Conservation (phyloP, 208 protist genomes). For the Leishmania lainsoni region DNA sequence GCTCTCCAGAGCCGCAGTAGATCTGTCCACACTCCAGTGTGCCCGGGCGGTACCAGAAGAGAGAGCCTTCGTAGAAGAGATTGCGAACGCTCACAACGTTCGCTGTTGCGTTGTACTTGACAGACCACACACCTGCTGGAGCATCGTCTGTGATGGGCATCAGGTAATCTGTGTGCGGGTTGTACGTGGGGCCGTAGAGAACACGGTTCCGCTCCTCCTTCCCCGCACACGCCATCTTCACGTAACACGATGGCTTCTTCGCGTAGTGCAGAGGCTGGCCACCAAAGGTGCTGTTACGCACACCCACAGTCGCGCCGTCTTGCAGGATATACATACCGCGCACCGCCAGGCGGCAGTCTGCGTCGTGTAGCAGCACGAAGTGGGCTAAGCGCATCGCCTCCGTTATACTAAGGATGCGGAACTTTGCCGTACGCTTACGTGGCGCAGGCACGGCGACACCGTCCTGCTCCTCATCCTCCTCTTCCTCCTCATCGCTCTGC, state of each 20-base stretch:
- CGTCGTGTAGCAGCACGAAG: conserved; percentile 85
- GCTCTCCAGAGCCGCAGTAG: conserved; percentile 86
- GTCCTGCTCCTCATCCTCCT: conserved; percentile 58
- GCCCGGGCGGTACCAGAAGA: conserved; percentile 88
- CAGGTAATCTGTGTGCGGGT: conserved; percentile 79
- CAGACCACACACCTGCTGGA: conserved; percentile 82
- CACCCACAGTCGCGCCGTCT: conserved; percentile 36
- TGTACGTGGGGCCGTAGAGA: conserved; percentile 86
- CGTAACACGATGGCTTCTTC: conserved; percentile 83
- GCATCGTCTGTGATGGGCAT: conserved; percentile 86
- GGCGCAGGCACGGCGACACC: conserved; percentile 52
- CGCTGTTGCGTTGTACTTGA: conserved; percentile 84
- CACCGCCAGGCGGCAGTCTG: conserved; percentile 73
- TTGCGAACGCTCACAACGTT: conserved; percentile 87
- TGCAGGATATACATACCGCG: conserved; percentile 76
- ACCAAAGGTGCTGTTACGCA: conserved; percentile 71
- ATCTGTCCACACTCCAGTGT: conserved; percentile 82
- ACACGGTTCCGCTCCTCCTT: conserved; percentile 47
- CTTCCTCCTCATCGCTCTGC: conserved; percentile 57
- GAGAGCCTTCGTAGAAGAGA: conserved; percentile 78
- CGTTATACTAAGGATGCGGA: conserved; percentile 75
- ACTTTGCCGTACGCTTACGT: conserved; percentile 59
- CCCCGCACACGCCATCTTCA: conserved; percentile 58
- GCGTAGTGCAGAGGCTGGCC: conserved; percentile 81
- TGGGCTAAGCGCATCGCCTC: conserved; percentile 83